These are phyloP conservation scores for Diaporthe ampelina DNA, from an alignment of 2,329 filamentous ascomycete species.

Conservation along the genomic window DNA sequence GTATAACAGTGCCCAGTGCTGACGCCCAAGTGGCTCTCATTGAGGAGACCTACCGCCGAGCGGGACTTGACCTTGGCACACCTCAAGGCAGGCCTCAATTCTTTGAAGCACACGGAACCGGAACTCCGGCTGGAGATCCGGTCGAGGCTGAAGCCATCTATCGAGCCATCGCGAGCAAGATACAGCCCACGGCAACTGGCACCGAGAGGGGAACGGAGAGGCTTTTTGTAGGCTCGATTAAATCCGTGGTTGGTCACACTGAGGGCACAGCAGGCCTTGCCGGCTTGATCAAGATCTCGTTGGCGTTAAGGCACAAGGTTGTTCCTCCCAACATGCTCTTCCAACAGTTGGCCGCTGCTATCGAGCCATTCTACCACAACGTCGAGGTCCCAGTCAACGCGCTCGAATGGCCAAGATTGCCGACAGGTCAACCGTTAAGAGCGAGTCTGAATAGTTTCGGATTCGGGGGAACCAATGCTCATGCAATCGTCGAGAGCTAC, in stretches of 20 bases:
- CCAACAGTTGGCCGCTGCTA: conserved; percentile 50
- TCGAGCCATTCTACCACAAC: conserved; percentile 48
- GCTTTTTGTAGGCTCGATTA: too few relatives aligned
- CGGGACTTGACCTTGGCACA: conserved; percentile 52
- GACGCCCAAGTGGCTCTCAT: conserved; percentile 57
- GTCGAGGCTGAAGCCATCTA: too few relatives aligned
- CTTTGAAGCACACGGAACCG: conserved; percentile 57
- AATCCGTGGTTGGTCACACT: too few relatives aligned
- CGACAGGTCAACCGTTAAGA: background rate
- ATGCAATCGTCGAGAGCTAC: conserved; percentile 34
- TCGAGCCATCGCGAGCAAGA: too few relatives aligned
- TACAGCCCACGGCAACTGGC: too few relatives aligned
- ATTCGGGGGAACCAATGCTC: background rate
- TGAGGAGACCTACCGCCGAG: conserved; percentile 52
- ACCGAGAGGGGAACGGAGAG: too few relatives aligned
- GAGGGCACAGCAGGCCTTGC: too few relatives aligned
- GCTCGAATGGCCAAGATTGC: conserved; percentile 19
- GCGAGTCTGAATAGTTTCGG: conserved; percentile 38
- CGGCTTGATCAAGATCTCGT: too few relatives aligned
- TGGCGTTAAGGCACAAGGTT: too few relatives aligned
- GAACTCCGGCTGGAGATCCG: conserved; percentile 42
- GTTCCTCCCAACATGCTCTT: conserved; percentile 56
- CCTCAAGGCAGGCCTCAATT: conserved; percentile 42
- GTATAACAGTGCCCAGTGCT: conserved; percentile 63
- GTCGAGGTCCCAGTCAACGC: conserved; percentile 43